Evolutionary conservation across 352 stramenopile genomes (phyloP).

Genomic region (Phytophthora citricola): DNA sequence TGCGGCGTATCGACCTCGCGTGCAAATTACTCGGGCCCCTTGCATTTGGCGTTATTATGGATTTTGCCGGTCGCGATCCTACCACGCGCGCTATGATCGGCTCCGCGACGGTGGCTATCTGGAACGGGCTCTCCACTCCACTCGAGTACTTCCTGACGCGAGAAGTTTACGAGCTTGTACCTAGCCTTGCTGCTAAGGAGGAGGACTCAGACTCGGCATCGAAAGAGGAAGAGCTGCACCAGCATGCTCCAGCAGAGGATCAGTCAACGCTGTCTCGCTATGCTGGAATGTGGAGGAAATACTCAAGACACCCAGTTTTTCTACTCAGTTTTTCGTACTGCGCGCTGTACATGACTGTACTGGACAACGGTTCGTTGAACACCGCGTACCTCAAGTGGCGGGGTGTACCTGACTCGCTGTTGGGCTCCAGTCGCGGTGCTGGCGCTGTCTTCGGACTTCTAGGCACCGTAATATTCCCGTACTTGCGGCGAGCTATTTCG

Average conservation of each 20-base stretch:
- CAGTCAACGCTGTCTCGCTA: conserved; percentile 31
- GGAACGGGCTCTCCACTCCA: conserved; percentile 80
- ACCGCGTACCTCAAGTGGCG: conserved; percentile 75
- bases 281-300: conserved; percentile 45
- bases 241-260: conserved; percentile 4
- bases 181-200: conserved; percentile 51
- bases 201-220: conserved; percentile 10
- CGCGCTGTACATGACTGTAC: conserved; percentile 66
- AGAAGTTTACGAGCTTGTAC: conserved; percentile 71
- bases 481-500: conserved; percentile 29
- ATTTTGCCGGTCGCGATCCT: conserved; percentile 70
- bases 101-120: conserved; percentile 68
- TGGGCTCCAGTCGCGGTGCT: conserved; percentile 50
- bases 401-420: conserved; percentile 53
- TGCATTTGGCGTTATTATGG: conserved; percentile 82
- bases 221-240: conserved; percentile 12
- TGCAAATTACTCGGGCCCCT: conserved; percentile 80
- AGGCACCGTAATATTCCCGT: conserved; percentile 61
- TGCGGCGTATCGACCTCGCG: conserved; percentile 82
- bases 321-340: conserved; percentile 63
- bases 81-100: conserved; percentile 74
- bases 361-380: conserved; percentile 59
- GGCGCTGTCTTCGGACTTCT: conserved; percentile 59
- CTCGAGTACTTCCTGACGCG: conserved; percentile 80
- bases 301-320: conserved; percentile 56